These are phyloP conservation scores for Mollisiaceae sp. DNA, from an alignment of 2,329 filamentous ascomycete species.

Conservation along the genomic window DNA sequence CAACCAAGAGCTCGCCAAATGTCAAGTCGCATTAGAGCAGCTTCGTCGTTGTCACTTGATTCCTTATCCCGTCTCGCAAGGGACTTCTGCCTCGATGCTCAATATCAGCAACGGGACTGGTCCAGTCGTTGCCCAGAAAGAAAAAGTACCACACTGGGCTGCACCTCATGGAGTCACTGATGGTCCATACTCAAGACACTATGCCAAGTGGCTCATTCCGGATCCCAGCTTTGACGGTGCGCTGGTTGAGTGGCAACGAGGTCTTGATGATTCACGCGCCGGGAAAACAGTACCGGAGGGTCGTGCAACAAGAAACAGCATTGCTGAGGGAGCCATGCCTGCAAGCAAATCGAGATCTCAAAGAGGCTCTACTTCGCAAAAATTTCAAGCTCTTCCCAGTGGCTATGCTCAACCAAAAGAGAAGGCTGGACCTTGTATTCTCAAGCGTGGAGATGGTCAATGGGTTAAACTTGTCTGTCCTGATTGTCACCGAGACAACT, in stretches of 20 bases:
- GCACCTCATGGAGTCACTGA: conserved; percentile 90
- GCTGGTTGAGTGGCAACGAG: conserved; percentile 48
- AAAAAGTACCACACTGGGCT: conserved; percentile 74
- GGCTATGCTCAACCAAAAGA: conserved; percentile 78
- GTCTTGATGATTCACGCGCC: conserved; percentile 36
- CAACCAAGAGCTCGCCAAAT: conserved; percentile 95
- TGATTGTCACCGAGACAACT: conserved; percentile 88
- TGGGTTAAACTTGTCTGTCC: conserved; percentile 90
- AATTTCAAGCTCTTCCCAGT: conserved; percentile 70
- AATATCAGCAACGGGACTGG: conserved; percentile 78
- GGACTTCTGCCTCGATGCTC: conserved; percentile 69
- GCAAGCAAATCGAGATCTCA: conserved; percentile 59
- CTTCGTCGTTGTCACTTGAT: conserved; percentile 90
- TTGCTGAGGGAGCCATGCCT: conserved; percentile 56
- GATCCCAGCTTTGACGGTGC: conserved; percentile 84
- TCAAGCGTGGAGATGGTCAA: conserved; percentile 84
- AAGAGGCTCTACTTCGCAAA: conserved; percentile 63
- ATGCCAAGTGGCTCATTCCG: conserved; percentile 92
- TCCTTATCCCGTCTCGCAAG: conserved; percentile 78
- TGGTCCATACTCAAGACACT: conserved; percentile 92
- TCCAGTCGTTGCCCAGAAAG: conserved; percentile 67
- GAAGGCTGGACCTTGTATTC: conserved; percentile 80
- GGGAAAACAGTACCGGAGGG: conserved; percentile 63
- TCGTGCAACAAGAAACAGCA: conserved; percentile 79
- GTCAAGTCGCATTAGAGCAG: conserved; percentile 91